A percentile compares a stretch with the other conserved stretches of the same genome.
Conservation (phyloP, 352 stramenopile species). For the Thalassiosira mediterranea region DNA sequence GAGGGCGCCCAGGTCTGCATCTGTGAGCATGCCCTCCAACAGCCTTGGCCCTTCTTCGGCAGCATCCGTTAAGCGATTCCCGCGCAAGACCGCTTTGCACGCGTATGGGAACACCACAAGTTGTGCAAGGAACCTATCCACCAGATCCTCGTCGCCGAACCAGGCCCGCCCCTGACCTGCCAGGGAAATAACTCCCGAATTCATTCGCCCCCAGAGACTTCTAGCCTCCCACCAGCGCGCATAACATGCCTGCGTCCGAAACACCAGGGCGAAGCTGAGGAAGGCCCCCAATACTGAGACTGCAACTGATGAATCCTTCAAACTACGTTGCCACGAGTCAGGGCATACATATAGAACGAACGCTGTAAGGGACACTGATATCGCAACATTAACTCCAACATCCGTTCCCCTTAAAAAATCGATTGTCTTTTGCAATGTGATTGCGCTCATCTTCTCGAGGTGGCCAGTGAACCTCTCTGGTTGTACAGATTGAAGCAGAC, state of each 20-base stretch:
- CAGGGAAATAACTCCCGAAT: slow-evolving; percentile 13
- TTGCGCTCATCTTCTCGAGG: too few relatives aligned
- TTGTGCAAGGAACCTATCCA: slow-evolving; percentile 36
- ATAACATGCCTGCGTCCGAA: slow-evolving; percentile 75
- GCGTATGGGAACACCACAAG: slow-evolving; percentile 34
- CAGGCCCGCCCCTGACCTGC: slow-evolving; percentile 11
- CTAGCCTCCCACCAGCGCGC: slow-evolving; percentile 69
- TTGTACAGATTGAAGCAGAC: too few relatives aligned
- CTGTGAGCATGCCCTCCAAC: slow-evolving; percentile 27
- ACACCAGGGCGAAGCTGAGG: slow-evolving; percentile 54
- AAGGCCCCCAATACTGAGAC: slow-evolving; percentile 23
- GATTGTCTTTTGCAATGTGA: too few relatives aligned
- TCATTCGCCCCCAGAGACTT: slow-evolving; percentile 56
- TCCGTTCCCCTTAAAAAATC: too few relatives aligned
- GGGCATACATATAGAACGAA: slow-evolving; percentile 23
- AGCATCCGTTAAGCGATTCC: slow-evolving; percentile 21
- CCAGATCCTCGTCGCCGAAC: slow-evolving; percentile 22
- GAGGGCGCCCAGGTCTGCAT: slow-evolving; percentile 28
- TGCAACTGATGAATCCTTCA: slow-evolving; percentile 3
- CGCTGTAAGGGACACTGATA: slow-evolving; percentile 16
- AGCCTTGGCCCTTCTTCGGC: slow-evolving; percentile 30
- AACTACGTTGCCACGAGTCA: slow-evolving; percentile 8
- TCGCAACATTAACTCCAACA: too few relatives aligned
- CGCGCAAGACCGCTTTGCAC: slow-evolving; percentile 27
- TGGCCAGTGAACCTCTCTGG: too few relatives aligned